Percentiles rank a stretch among this genome's conserved stretches.
phyloP scores from a whole-genome alignment of 495 filamentous ascomycete species.

The Sporormia fimetaria region DNA sequence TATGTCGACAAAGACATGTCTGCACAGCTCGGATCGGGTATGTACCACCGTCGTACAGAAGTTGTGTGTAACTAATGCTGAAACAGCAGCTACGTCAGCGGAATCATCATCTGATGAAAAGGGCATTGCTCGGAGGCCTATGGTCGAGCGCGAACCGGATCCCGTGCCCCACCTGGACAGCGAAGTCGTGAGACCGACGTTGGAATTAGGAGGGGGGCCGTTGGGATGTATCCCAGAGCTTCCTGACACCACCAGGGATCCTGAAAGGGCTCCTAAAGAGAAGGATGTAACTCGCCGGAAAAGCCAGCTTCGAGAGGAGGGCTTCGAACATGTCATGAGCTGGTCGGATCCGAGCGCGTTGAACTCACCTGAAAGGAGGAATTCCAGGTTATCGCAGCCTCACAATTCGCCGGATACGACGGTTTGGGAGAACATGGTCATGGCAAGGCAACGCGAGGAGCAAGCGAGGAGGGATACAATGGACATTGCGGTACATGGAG shows the following conservation, averaged over 20 bases:
- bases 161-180: slow-evolving; percentile 17
- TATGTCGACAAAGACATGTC: slow-evolving; percentile 15
- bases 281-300: neutral
- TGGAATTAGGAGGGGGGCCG: slow-evolving; percentile 4
- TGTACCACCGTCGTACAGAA: neutral
- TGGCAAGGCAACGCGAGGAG: neutral
- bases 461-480: neutral
- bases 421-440: slow-evolving; percentile 11
- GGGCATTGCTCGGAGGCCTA: neutral
- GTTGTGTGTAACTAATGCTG: slow-evolving; percentile 1
- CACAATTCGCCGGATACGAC: slow-evolving; percentile 7
- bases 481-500: no score
- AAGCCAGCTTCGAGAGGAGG: neutral
- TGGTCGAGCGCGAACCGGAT: slow-evolving; percentile 1
- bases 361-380: slow-evolving; percentile 6
- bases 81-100: slow-evolving; percentile 2
- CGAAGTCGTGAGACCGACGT: slow-evolving; percentile 8
- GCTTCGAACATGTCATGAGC: slow-evolving; percentile 11
- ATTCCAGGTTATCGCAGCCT: slow-evolving; percentile 12
- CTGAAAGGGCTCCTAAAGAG: neutral
- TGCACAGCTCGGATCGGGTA: slow-evolving; percentile 1
- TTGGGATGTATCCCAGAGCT: slow-evolving; percentile 17
- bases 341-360: slow-evolving; percentile 18
- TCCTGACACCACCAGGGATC: neutral
- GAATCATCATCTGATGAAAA: neutral